Base-by-base conservation (phyloP, 352 stramenopile genomes). In the Pythium plurisporium region DNA sequence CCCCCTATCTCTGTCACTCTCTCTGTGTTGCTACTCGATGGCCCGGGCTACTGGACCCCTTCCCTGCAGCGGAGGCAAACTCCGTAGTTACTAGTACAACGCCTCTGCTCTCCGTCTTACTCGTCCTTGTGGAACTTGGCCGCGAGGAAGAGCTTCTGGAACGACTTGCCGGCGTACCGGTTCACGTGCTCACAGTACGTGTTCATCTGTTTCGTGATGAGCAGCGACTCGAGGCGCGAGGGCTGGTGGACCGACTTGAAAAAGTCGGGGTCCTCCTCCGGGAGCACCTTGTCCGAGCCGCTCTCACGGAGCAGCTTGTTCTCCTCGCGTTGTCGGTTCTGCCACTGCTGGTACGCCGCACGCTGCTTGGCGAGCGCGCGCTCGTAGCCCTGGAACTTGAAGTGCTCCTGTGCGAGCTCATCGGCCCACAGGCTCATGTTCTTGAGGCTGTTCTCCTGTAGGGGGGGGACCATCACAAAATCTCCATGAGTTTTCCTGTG, bases 391-490 rank as follows among this genome's bases (percentile, higher is more conserved):
- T 97, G 83, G 68, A 96, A 96, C 76, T 96, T 96, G 67, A 86
- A 87, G 71, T 99, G 95, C 72, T 99, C 95, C 55, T 95, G 86
- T 5, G 91, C 86, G 15, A 99, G 82, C 65, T 99, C 96, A 67
- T 99, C 96, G 22, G 98, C 96, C 94, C 95, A 98, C 47, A 94
- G 80, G 62, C 88, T 97, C 61, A 99, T 86, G 74, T 98, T 98
- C 84, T 98, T 97, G n/a, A 99, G 78, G 65, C 98, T 98, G 75
- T 96, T 98, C 69, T 99, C 95, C 60, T 76, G 30, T 45, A 55
- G 12, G 19, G 11, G 42, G n/a, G n/a, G n/a, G n/a, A n/a, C n/a
- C n/a, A n/a, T n/a, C n/a, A n/a, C n/a, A n/a, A n/a, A n/a, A n/a
- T n/a, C n/a, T n/a, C n/a, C n/a, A n/a, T n/a, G n/a, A n/a, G n/a